Evolutionary conservation across 345 rosid genomes (phyloP).

Genomic region (Durio zibethinus): DNA sequence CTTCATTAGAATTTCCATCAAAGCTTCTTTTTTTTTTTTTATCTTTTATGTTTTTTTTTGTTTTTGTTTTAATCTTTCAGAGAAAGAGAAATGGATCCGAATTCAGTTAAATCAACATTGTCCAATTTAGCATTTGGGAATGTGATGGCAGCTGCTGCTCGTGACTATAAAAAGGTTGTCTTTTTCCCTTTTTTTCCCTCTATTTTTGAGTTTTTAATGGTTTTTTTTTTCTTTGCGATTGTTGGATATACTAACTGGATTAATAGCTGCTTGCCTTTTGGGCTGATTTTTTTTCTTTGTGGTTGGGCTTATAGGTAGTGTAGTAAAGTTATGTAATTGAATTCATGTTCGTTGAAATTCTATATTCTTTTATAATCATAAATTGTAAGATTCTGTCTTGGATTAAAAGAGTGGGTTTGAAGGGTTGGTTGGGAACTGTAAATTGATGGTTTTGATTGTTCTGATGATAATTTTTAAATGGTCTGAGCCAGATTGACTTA

Average conservation of each 20-base stretch:
- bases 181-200: not conserved
- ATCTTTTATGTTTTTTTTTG: not conserved
- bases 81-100: slow-evolving; percentile 62
- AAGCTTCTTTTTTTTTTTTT: not conserved
- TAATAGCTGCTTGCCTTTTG: not conserved
- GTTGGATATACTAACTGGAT: not conserved
- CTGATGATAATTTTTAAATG: not conserved
- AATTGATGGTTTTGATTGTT: not conserved
- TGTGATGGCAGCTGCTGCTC: slow-evolving; percentile 98
- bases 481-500: not conserved
- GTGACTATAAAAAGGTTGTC: slow-evolving; percentile 73
- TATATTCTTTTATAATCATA: not conserved
- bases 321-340: not conserved
- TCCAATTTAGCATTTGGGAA: slow-evolving; percentile 86
- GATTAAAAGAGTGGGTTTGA: not conserved
- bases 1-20: not conserved
- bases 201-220: no score
- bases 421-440: not conserved
- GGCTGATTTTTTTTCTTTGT: not conserved
- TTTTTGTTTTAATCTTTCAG: not conserved
- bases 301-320: not conserved
- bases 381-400: not conserved
- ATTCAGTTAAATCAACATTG: slow-evolving; percentile 81
- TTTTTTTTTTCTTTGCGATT: not conserved
- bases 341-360: not conserved